These are phyloP conservation scores for Saccharomyces mikatae DNA, from an alignment of 805 yeast genomes.

Conservation along the genomic window DNA sequence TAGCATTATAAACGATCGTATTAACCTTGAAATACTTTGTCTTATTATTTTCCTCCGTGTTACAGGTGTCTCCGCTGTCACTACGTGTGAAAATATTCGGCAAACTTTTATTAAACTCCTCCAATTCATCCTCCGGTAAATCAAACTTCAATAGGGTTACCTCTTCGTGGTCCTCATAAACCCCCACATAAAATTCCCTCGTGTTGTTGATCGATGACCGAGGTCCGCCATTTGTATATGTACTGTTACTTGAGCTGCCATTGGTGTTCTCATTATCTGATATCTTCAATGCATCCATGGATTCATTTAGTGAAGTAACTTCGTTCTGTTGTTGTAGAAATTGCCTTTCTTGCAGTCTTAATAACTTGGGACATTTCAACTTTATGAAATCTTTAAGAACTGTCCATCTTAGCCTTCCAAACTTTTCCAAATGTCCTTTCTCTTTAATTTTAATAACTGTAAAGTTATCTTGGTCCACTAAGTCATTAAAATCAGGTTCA, in stretches of 20 bases:
- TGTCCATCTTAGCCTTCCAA: conserved; percentile 31
- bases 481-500: neutral
- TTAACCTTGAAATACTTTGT: conserved; percentile 17
- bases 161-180: conserved; percentile 26
- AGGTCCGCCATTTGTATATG: conserved; percentile 1
- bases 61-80: conserved; percentile 9
- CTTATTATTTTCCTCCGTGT: conserved; percentile 8
- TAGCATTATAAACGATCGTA: conserved; percentile 27
- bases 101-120: neutral
- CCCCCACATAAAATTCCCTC: conserved; percentile 31
- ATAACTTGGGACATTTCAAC: conserved; percentile 24
- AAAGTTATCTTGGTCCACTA: neutral
- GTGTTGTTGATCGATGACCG: conserved; percentile 16
- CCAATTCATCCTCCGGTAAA: conserved; percentile 1
- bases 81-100: neutral
- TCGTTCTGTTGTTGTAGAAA: neutral
- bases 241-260: neutral
- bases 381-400: conserved; percentile 33
- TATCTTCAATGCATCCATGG: neutral
- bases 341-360: conserved; percentile 11
- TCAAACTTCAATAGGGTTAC: conserved; percentile 8
- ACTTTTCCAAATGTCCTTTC: conserved; percentile 22
- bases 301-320: neutral
- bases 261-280: neutral
- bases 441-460: conserved; percentile 2